Conservation (phyloP, 805 yeast species). For the Candida tibetensis region DNA sequence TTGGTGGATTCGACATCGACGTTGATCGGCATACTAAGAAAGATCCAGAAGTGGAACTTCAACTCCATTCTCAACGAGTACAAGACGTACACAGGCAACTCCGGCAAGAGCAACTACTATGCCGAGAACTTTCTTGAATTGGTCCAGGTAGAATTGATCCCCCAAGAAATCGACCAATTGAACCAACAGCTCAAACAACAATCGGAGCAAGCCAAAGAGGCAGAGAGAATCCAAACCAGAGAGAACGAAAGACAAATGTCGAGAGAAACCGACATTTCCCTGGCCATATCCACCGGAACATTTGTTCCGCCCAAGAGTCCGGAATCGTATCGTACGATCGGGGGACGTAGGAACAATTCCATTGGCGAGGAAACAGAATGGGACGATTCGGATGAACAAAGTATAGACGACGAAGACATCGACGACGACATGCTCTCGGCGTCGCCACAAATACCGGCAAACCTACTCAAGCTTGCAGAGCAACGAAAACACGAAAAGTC, state of each 20-base stretch:
- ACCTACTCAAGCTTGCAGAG: constrained; percentile 54
- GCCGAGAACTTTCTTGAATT: constrained; percentile 83
- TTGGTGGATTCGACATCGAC: constrained; percentile 79
- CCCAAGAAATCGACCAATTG: constrained; percentile 37
- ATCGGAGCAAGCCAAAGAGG: constrained; percentile 7
- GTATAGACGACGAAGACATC: constrained; percentile 40
- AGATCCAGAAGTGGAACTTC: constrained; percentile 85
- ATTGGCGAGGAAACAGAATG: constrained; percentile 17
- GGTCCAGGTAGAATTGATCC: constrained; percentile 51
- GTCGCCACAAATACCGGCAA: constrained; percentile 69
- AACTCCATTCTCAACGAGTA: constrained; percentile 84
- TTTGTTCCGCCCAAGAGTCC: not conserved
- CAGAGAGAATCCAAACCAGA: not conserved
- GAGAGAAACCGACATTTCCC: too few relatives aligned
- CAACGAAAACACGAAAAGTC: constrained; percentile 39
- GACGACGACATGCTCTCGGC: constrained; percentile 50
- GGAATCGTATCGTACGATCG: not conserved
- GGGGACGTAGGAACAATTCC: constrained; percentile 4
- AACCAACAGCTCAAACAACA: constrained; percentile 18
- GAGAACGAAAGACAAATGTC: not conserved
- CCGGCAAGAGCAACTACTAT: constrained; percentile 69
- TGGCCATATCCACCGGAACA: not conserved
- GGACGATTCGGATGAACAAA: constrained; percentile 22
- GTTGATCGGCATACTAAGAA: constrained; percentile 75
- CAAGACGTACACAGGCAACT: constrained; percentile 61